Evolutionary conservation across 2,329 filamentous ascomycete species (phyloP).

Genomic region (Diplocarpon mali): DNA sequence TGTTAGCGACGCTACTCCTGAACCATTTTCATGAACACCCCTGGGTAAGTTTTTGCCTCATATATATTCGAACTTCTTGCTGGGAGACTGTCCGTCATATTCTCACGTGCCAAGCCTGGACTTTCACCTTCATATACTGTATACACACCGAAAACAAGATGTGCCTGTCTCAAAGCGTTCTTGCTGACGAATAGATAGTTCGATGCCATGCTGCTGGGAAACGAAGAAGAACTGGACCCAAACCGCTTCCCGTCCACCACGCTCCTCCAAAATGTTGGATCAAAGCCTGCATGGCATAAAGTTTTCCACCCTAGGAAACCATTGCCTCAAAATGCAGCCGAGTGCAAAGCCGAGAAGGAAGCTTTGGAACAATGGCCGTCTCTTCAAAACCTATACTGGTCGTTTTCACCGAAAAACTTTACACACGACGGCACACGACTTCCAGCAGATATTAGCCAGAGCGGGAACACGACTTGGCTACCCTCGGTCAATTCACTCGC

Average conservation of each 20-base stretch:
- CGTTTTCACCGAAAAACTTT: neutral
- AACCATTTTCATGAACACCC: neutral
- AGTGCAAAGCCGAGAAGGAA: neutral
- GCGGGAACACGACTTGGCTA: neutral
- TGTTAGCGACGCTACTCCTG: neutral
- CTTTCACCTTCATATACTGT: neutral
- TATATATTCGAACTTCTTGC: neutral
- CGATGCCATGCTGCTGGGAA: constrained; percentile 1
- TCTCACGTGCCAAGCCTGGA: neutral
- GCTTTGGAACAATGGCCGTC: neutral
- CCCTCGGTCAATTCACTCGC: neutral
- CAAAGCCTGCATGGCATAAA: neutral
- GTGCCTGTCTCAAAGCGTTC: neutral
- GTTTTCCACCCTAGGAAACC: neutral
- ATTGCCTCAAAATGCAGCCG: neutral
- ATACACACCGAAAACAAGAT: neutral
- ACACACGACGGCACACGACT: neutral
- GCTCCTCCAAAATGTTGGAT: neutral
- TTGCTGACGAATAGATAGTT: neutral
- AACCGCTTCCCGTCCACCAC: neutral
- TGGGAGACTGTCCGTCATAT: neutral
- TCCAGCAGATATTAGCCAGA: too few relatives aligned
- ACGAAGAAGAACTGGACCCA: neutral
- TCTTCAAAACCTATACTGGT: neutral
- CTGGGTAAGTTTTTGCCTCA: constrained; percentile 3